A percentile compares a stretch with the other conserved stretches of the same genome.
Evolutionary conservation across 805 yeast species (phyloP).

Genomic region (Osmozyma mogii): DNA sequence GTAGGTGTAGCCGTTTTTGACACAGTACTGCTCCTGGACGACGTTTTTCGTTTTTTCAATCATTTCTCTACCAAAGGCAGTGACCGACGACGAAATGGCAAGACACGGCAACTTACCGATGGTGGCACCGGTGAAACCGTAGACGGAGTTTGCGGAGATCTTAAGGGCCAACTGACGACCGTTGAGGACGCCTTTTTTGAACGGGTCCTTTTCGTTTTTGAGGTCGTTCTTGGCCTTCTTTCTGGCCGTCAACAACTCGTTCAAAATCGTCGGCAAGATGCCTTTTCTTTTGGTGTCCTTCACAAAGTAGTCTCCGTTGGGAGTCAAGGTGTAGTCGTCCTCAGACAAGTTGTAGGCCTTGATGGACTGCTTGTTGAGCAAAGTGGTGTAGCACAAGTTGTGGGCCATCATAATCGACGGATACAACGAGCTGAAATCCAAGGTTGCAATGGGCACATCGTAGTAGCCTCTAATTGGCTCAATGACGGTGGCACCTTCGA

Average conservation of each 20-base stretch:
- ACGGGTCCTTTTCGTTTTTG: conserved; percentile 90
- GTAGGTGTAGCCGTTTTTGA: conserved; percentile 73
- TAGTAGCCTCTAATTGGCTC: conserved; percentile 95
- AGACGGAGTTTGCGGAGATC: conserved; percentile 95
- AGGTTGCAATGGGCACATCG: conserved; percentile 93
- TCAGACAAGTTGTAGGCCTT: conserved; percentile 54
- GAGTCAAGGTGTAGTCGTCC: conserved; percentile 78
- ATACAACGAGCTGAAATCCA: conserved; percentile 94
- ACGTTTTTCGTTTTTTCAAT: conserved; percentile 84
- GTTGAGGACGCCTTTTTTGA: conserved; percentile 84
- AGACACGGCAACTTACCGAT: conserved; percentile 95
- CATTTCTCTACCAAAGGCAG: conserved; percentile 96
- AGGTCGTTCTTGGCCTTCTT: conserved; percentile 86
- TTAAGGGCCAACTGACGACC: conserved; percentile 97
- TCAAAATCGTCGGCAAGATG: conserved; percentile 82
- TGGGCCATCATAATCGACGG: conserved; percentile 99
- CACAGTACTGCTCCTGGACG: conserved; percentile 72
- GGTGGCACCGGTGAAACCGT: conserved; percentile 99
- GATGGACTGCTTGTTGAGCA: conserved; percentile 62
- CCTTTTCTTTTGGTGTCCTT: conserved; percentile 67
- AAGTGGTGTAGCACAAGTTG: conserved; percentile 89
- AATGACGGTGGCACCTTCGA: conserved; percentile 98
- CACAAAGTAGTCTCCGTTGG: conserved; percentile 88
- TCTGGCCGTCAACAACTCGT: conserved; percentile 85
- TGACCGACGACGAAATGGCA: conserved; percentile 91